Percentiles rank a stretch among this genome's conserved stretches.
Conservation (phyloP, 2,329 filamentous ascomycete species). For the Diaporthe eres region DNA sequence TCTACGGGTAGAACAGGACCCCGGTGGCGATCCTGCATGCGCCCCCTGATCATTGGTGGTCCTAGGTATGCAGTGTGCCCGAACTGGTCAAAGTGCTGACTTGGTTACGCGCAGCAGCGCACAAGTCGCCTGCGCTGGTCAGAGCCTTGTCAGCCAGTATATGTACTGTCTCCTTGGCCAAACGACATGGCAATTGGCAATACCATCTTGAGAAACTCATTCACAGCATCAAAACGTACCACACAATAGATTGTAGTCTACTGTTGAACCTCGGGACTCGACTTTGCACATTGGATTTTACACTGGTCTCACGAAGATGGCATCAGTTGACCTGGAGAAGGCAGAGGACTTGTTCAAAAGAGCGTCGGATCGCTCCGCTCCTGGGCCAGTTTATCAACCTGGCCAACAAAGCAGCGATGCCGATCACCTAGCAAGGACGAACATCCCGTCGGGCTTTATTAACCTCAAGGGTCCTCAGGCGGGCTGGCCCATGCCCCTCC, state of each 20-base stretch:
- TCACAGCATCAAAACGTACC: not conserved
- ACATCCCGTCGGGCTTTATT: not conserved
- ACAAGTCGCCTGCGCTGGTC: not conserved
- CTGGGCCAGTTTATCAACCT: not conserved
- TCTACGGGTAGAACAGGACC: no score
- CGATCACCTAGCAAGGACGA: not conserved
- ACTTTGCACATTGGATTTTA: not conserved
- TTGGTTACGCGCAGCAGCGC: not conserved
- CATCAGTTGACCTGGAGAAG: not conserved
- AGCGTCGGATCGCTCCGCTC: not conserved
- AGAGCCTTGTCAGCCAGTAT: not conserved
- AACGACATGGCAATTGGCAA: no score
- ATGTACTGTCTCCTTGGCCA: not conserved
- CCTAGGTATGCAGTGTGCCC: not conserved
- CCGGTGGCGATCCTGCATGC: not conserved
- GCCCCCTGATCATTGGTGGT: no score
- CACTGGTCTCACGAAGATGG: not conserved
- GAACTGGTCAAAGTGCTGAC: not conserved
- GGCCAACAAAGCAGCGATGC: not conserved
- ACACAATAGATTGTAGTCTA: no score
- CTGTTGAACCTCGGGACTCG: not conserved
- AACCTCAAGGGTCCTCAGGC: not conserved
- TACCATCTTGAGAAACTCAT: not conserved
- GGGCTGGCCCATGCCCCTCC: not conserved
- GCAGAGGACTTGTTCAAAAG: not conserved